These are phyloP conservation scores for Macadamia tetraphylla DNA, from an alignment of 164 flowering plant genomes.

Conservation along the genomic window DNA sequence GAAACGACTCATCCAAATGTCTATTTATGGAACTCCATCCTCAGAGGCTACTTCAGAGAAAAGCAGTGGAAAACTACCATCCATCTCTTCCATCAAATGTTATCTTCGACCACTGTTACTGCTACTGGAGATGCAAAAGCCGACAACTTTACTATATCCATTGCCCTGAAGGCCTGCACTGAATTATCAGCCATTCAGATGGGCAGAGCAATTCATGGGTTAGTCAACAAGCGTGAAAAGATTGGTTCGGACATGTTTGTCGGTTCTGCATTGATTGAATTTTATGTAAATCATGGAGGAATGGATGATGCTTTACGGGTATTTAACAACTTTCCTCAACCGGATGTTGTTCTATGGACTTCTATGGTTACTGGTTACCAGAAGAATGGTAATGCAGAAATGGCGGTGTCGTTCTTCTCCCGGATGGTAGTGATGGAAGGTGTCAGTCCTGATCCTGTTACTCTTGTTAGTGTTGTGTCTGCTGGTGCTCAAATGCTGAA, in stretches of 20 bases:
- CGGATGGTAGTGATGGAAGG: slow-evolving; percentile 24
- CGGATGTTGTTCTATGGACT: background rate
- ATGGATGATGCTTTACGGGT: background rate
- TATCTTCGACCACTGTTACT: background rate
- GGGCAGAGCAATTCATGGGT: slow-evolving; percentile 36
- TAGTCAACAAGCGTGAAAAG: slow-evolving; percentile 21
- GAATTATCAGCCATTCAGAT: slow-evolving; percentile 15
- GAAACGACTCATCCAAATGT: slow-evolving; percentile 32
- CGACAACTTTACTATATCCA: slow-evolving; percentile 23
- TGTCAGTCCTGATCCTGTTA: slow-evolving; percentile 19
- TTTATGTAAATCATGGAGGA: background rate
- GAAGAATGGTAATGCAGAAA: slow-evolving; percentile 24
- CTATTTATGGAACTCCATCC: slow-evolving; percentile 24
- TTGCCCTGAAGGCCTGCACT: slow-evolving; percentile 35
- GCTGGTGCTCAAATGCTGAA: slow-evolving; percentile 28
- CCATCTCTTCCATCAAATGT: slow-evolving; percentile 19
- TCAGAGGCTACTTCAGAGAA: slow-evolving; percentile 22
- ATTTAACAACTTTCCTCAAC: background rate
- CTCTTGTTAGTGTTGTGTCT: slow-evolving; percentile 35
- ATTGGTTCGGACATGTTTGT: slow-evolving; percentile 9
- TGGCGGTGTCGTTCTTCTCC: slow-evolving; percentile 25
- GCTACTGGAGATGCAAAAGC: slow-evolving; percentile 12
- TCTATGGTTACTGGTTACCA: slow-evolving; percentile 10
- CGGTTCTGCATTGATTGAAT: background rate
- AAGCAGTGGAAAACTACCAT: slow-evolving; percentile 23